A percentile compares a stretch with the other conserved stretches of the same genome.
phyloP scores from a whole-genome alignment of 768 basidiomycete species.

The Trametes punicea region DNA sequence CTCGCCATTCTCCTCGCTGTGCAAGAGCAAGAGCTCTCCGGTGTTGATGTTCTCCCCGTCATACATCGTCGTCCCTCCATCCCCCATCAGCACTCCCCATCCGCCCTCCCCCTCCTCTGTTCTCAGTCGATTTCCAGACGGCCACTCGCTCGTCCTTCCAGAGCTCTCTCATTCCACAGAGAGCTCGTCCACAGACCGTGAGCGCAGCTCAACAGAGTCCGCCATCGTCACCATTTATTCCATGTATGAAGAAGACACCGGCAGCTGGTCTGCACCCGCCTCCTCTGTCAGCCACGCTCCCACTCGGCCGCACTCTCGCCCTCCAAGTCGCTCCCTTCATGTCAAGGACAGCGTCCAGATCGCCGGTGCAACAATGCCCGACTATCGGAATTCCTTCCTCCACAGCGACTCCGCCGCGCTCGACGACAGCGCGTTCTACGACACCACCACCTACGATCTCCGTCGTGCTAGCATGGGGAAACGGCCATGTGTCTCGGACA shows the following conservation, averaged over 20 bases:
- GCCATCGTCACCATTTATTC: slow-evolving; percentile 83
- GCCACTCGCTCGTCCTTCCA: slow-evolving; percentile 34
- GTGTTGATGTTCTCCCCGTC: slow-evolving; percentile 27
- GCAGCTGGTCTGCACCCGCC: slow-evolving; percentile 45
- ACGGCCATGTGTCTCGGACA: slow-evolving; percentile 24
- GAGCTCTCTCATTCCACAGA: slow-evolving; percentile 32
- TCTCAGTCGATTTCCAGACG: slow-evolving; percentile 9
- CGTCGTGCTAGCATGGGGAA: slow-evolving; percentile 23
- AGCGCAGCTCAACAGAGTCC: slow-evolving; percentile 63
- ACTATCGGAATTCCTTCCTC: slow-evolving; percentile 34
- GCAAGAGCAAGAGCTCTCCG: neutral
- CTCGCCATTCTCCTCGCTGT: neutral
- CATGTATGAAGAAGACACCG: slow-evolving; percentile 71
- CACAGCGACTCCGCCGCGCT: slow-evolving; percentile 24
- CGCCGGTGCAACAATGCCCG: slow-evolving; percentile 27
- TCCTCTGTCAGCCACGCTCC: slow-evolving; percentile 19
- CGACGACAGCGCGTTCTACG: slow-evolving; percentile 30
- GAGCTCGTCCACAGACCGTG: slow-evolving; percentile 33
- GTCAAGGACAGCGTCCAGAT: slow-evolving; percentile 30
- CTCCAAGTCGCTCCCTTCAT: slow-evolving; percentile 23
- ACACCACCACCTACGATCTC: slow-evolving; percentile 27
- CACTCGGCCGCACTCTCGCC: slow-evolving; percentile 26
- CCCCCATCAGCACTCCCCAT: slow-evolving; percentile 23
- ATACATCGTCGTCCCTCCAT: slow-evolving; percentile 27
- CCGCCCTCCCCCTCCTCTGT: slow-evolving; percentile 11